Evolutionary conservation across 1,284 basidiomycete species (phyloP), one percentile per base, ranked within the genome.

Genomic region (Afroboletus lepidellus): DNA sequence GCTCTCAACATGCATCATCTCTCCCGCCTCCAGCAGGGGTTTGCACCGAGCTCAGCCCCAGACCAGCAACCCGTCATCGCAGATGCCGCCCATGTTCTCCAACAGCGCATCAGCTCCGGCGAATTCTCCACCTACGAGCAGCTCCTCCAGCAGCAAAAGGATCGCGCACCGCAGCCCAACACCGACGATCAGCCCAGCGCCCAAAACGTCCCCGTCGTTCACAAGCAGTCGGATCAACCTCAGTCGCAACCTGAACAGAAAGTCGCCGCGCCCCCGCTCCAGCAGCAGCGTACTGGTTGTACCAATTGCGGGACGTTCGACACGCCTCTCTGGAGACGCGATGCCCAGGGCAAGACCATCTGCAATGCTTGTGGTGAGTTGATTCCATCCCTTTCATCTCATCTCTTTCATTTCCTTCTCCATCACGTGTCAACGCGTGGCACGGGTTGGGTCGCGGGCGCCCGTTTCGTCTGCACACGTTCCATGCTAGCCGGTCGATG

Each of bases 291-390:
- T 9, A 68, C 74, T 2, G 70, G 76, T 47, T 90, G 87, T 67
- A 76, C 80, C 45, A 87, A 86, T 69, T 90, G 90, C 70, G 83
- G 81, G 21, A 86, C 86, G 16, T 74, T 78, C 16, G 83, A 83
- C 53, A 92, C 90, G 47, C 89, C 90, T 43, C 79, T 91, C 15
- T 92, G 90, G 90, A 76, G 90, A 60, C 79, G 90, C 60, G 89
- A 90, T 65, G 75, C 80, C 44, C 85, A 90, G 66, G 90, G 90
- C 51, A 87, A 85, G 67, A 80, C 85, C 37, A 81, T 92, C 62
- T 93, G 90, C 74, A 93, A 92, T 69, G 87, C 90, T 51, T 93
- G 90, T 71, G 90, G 90, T 92, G 69, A 83, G 90, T 77, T 48
- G 57, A 56, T 60, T 56, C 58, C 54, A 60, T 62, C 57, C 54